Conservation (phyloP, 176 grass and related monocot species). For the Oryza australiensis region DNA sequence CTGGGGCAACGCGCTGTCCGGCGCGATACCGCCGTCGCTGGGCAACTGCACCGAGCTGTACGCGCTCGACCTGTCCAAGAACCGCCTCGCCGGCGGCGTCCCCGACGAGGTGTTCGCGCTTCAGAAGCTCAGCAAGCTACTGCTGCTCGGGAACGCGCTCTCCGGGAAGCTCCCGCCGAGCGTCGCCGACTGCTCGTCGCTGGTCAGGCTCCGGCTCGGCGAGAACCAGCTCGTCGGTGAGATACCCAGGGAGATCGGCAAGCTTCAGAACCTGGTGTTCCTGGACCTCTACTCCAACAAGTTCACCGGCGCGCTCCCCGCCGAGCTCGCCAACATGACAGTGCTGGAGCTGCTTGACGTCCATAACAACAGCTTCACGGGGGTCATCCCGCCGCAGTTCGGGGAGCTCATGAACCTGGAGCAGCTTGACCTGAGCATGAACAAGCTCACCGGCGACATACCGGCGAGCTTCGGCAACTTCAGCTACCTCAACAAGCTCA, state of each 20-base stretch:
- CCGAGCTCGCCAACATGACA: constrained; percentile 77
- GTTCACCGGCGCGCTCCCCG: constrained; percentile 57
- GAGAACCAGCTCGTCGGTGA: constrained; percentile 84
- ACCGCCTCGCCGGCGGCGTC: constrained; percentile 59
- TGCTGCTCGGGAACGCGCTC: constrained; percentile 76
- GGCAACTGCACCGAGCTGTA: constrained; percentile 80
- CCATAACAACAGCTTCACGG: constrained; percentile 72
- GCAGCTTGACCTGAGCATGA: constrained; percentile 90
- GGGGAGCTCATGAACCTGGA: constrained; percentile 85
- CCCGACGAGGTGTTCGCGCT: constrained; percentile 81
- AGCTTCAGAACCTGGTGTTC: constrained; percentile 87
- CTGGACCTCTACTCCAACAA: constrained; percentile 82
- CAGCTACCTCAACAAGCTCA: constrained; percentile 96
- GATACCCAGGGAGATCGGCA: constrained; percentile 74
- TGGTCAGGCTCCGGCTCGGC: constrained; percentile 79
- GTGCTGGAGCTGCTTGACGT: constrained; percentile 93
- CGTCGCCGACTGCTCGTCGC: constrained; percentile 68
- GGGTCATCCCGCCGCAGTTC: constrained; percentile 57
- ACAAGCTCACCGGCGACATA: constrained; percentile 64
- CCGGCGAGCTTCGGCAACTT: constrained; percentile 85
- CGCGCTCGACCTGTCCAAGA: constrained; percentile 82
- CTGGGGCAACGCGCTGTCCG: constrained; percentile 76
- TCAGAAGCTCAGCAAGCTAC: constrained; percentile 91
- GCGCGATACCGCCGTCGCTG: constrained; percentile 55
- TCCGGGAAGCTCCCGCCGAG: constrained; percentile 56